A percentile compares a stretch with the other conserved stretches of the same genome.
Evolutionary conservation across 192 early-diverging fungal species (phyloP).

Genomic region (Haplosporangium gracile): DNA sequence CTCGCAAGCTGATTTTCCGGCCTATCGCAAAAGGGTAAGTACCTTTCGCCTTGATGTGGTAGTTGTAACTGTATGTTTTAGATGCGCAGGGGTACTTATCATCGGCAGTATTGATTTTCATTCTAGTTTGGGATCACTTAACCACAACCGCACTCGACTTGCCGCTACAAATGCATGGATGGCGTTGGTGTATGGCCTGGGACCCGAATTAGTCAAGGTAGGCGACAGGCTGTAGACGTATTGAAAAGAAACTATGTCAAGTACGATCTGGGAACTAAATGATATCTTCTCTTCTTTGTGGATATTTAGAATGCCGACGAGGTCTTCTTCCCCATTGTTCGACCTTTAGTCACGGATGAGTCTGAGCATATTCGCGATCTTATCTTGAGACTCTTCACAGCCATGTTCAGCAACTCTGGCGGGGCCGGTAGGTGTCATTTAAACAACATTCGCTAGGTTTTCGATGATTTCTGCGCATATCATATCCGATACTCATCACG

Average conservation of each 20-base stretch:
- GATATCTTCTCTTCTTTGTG: background rate
- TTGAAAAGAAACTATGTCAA: background rate
- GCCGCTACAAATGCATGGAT: slow-evolving; percentile 39
- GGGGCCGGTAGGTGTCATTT: slow-evolving; percentile 19
- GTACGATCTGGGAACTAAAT: background rate
- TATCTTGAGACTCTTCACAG: slow-evolving; percentile 15
- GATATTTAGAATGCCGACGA: slow-evolving; percentile 10
- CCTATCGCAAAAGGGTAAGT: slow-evolving; percentile 39
- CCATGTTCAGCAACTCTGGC: slow-evolving; percentile 36
- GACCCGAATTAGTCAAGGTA: slow-evolving; percentile 32
- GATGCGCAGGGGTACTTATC: too few relatives aligned
- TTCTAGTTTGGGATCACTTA: background rate
- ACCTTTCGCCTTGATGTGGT: background rate
- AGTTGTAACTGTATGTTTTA: background rate
- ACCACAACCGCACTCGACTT: slow-evolving; percentile 31
- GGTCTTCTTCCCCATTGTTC: slow-evolving; percentile 28
- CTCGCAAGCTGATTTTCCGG: slow-evolving; percentile 26
- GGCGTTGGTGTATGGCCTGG: slow-evolving; percentile 29
- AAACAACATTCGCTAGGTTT: background rate
- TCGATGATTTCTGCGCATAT: too few relatives aligned
- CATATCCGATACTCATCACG: background rate
- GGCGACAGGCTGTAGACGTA: background rate
- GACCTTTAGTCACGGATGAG: slow-evolving; percentile 21
- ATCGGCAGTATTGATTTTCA: background rate
- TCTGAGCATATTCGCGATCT: slow-evolving; percentile 43